A percentile compares a stretch with the other conserved stretches of the same genome.
phyloP scores from a whole-genome alignment of 2,329 filamentous ascomycete genomes.

The Nothophaeocryptopus gaeumannii region DNA sequence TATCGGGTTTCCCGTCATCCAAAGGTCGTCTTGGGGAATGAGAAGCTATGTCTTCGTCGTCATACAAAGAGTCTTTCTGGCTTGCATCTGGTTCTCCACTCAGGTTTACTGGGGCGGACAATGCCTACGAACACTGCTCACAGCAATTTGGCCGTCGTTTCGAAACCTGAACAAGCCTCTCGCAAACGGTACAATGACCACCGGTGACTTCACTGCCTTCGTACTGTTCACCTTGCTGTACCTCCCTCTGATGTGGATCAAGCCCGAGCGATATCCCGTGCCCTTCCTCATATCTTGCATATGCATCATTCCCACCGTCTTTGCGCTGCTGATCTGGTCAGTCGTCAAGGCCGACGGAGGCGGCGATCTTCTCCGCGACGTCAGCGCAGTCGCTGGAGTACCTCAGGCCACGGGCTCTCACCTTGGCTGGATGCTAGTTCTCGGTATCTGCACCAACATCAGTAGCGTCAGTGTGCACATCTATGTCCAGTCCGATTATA shows the following conservation, averaged over 20 bases:
- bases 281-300: conserved; percentile 2
- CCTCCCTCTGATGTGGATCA: neutral
- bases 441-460: conserved; percentile 32
- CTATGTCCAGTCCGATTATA: conserved; percentile 31
- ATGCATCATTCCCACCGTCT: conserved; percentile 1
- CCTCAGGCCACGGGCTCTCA: neutral
- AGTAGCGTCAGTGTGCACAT: conserved; percentile 30
- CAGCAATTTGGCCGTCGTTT: conserved; percentile 64
- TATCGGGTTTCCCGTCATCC: conserved; percentile 14
- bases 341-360: neutral
- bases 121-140: conserved; percentile 7
- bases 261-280: neutral
- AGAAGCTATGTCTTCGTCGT: conserved; percentile 11
- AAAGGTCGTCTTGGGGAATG: conserved; percentile 10
- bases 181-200: conserved; percentile 3
- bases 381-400: neutral
- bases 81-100: conserved; percentile 10
- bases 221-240: neutral
- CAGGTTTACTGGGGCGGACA: conserved; percentile 11
- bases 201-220: neutral
- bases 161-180: neutral
- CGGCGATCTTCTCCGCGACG: neutral
- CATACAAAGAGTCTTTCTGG: conserved; percentile 10
- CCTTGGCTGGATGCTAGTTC: conserved; percentile 11
- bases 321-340: neutral